Evolutionary conservation across 345 rosid genomes (phyloP).

Genomic region (Psidium guajava): DNA sequence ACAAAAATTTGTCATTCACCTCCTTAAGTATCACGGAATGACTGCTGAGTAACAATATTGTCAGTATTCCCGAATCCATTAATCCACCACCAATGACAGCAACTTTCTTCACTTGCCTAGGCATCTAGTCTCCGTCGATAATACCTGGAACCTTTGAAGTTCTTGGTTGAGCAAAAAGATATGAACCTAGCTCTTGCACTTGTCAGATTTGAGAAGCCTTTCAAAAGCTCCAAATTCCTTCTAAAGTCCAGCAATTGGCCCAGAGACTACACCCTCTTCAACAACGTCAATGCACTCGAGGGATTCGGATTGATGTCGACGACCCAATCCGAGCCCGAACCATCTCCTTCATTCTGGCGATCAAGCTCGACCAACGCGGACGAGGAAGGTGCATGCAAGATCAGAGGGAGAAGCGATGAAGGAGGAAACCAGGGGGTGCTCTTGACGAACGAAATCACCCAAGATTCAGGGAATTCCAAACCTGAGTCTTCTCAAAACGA

Average conservation of each 20-base stretch:
- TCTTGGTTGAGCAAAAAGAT: conserved; percentile 81
- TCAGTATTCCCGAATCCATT: conserved; percentile 98
- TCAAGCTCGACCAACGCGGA: no score
- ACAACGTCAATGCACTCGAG: conserved; percentile 80
- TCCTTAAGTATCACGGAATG: conserved; percentile 81
- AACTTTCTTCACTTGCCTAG: conserved; percentile 64
- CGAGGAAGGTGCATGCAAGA: no score
- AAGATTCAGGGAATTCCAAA: background rate
- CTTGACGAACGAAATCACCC: background rate
- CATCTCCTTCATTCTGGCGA: no score
- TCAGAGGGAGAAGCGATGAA: no score
- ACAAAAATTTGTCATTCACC: conserved; percentile 78
- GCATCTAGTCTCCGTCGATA: conserved; percentile 63
- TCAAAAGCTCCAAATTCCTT: conserved; percentile 79
- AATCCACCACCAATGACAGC: conserved; percentile 94
- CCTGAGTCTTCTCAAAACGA: background rate
- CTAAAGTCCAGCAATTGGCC: conserved; percentile 72
- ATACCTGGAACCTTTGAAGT: conserved; percentile 95
- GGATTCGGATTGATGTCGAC: no score
- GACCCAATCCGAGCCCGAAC: no score
- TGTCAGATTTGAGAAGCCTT: conserved; percentile 53
- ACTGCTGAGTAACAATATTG: conserved; percentile 69
- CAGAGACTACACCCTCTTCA: conserved; percentile 81
- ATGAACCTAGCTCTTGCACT: conserved; percentile 79
- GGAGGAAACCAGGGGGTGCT: no score